Evolutionary conservation across 495 filamentous ascomycete genomes (phyloP).

Genomic region (Xylaria nigripes): DNA sequence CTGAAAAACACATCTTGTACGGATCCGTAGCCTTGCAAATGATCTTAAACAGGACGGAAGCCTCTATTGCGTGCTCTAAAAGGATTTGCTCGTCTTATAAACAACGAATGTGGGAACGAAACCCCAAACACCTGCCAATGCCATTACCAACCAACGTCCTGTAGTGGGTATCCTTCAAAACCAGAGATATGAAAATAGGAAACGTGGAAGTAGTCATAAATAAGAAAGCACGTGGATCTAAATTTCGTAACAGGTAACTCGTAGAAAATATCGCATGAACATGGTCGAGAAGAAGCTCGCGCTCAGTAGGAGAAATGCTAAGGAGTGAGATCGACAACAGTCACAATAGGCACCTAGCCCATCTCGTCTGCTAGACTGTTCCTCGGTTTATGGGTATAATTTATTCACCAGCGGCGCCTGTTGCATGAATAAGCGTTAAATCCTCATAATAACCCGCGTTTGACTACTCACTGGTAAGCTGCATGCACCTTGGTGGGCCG

Average conservation of each 20-base stretch:
- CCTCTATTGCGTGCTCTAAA: no score
- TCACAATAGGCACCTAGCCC: neutral
- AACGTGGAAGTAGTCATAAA: neutral
- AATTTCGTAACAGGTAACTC: neutral
- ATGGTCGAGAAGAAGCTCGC: neutral
- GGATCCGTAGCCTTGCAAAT: no score
- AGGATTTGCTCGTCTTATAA: neutral
- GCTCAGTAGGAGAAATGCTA: neutral
- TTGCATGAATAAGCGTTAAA: constrained; percentile 6
- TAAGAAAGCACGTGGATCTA: neutral
- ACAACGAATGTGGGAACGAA: neutral
- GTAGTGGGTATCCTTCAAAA: constrained; percentile 9
- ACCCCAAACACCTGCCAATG: neutral
- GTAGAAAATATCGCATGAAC: neutral
- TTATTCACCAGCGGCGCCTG: constrained; percentile 25
- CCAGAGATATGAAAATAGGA: neutral
- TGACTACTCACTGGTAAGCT: constrained; percentile 33
- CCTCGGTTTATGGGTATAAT: neutral
- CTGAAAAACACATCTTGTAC: no score
- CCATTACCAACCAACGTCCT: neutral
- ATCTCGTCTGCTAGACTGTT: neutral
- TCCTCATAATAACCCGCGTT: neutral
- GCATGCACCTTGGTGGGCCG: constrained; percentile 31
- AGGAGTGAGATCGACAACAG: neutral
- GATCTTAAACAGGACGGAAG: no score